Percentiles rank a stretch among this genome's conserved stretches.
These are phyloP conservation scores for Sphaerobolus stellatus DNA, from an alignment of 1,284 basidiomycete species.

Conservation along the genomic window DNA sequence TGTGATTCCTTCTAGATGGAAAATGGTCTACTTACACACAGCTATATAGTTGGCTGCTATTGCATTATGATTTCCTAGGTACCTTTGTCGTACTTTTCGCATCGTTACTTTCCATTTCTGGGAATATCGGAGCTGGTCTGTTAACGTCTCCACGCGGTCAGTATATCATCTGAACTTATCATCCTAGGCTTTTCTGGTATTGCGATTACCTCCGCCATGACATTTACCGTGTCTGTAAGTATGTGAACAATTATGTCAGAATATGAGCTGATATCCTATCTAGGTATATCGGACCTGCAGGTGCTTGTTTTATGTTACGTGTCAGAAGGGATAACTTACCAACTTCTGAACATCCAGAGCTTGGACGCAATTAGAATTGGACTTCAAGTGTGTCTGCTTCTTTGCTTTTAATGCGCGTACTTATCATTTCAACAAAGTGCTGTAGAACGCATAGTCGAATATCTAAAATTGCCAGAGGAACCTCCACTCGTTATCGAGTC, in stretches of 20 bases:
- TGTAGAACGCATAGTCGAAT: slow-evolving; percentile 88
- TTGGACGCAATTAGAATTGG: slow-evolving; percentile 14
- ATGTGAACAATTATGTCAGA: not conserved
- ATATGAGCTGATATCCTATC: not conserved
- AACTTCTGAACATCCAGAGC: slow-evolving; percentile 48
- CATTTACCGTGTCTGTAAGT: slow-evolving; percentile 15
- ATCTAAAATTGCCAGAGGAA: slow-evolving; percentile 85
- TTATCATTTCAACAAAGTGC: slow-evolving; percentile 46
- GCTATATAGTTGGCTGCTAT: slow-evolving; percentile 28
- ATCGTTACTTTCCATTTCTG: slow-evolving; percentile 15
- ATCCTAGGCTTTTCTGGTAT: slow-evolving; percentile 17
- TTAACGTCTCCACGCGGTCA: not conserved
- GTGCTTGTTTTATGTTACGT: not conserved
- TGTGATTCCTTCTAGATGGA: not conserved
- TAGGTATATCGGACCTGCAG: slow-evolving; percentile 16
- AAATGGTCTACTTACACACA: not conserved
- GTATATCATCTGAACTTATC: not conserved
- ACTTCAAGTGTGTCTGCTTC: slow-evolving; percentile 18
- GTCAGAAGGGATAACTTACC: not conserved
- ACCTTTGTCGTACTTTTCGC: slow-evolving; percentile 13
- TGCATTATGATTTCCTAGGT: slow-evolving; percentile 12
- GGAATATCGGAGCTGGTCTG: slow-evolving; percentile 10
- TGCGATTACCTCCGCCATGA: slow-evolving; percentile 19
- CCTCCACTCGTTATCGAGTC: slow-evolving; percentile 70
- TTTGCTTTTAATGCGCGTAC: slow-evolving; percentile 14